Conservation (phyloP, 208 protist genomes). For the Novymonas esmeraldas region DNA sequence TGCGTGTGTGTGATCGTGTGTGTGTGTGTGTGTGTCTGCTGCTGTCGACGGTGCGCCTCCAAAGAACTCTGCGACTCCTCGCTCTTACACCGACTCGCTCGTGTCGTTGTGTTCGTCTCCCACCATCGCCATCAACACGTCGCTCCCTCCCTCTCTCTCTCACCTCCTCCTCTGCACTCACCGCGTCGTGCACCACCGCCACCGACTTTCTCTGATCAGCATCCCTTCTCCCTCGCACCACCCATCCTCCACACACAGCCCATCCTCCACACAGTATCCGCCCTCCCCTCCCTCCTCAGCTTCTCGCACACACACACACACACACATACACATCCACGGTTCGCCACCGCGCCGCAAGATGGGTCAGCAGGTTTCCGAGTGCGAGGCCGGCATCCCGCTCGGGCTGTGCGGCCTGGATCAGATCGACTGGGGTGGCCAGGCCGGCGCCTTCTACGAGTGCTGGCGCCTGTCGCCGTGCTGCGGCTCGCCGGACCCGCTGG, state of each 20-base stretch:
- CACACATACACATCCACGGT: not conserved
- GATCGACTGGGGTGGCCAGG: conserved; percentile 65
- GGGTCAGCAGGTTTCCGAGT: conserved; percentile 52
- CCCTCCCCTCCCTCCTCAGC: not conserved
- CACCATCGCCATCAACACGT: not conserved
- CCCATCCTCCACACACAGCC: not conserved
- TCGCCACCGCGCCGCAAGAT: too few species aligned
- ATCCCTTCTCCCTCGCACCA: not conserved
- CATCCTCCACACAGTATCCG: too few species aligned
- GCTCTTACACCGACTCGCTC: not conserved
- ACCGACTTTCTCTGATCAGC: not conserved
- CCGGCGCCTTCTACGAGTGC: conserved; percentile 71
- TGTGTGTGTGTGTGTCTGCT: not conserved
- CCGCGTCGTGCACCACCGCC: not conserved
- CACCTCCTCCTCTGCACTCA: not conserved
- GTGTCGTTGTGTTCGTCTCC: not conserved
- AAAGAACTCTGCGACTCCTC: too few species aligned
- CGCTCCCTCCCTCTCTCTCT: not conserved
- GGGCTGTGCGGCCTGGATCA: conserved; percentile 69
- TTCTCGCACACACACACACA: not conserved
- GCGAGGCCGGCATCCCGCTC: conserved; percentile 39
- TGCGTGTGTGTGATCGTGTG: conserved; percentile 11
- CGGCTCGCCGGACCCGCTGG: conserved; percentile 55
- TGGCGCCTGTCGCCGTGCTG: conserved; percentile 78
- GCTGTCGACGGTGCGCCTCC: not conserved